Conservation (phyloP, 257 asterid genomes). For the Petunia axillaris region DNA sequence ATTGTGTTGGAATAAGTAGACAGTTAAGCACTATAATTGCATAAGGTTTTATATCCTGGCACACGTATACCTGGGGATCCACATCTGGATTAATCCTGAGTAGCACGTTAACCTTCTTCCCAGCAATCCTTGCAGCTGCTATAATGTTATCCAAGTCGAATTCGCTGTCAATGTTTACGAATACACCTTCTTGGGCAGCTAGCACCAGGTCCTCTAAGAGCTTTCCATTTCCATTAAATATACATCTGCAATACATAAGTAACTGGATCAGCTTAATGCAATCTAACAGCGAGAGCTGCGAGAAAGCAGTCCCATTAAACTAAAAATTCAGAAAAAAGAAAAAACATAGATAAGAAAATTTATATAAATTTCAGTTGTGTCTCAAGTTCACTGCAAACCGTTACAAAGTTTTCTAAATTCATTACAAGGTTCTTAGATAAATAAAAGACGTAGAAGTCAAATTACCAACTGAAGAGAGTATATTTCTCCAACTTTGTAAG, state of each 20-base stretch:
- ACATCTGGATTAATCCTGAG: conserved; percentile 94
- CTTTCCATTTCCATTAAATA: conserved; percentile 96
- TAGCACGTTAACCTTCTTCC: conserved; percentile 82
- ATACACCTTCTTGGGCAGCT: conserved; percentile 91
- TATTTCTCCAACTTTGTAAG: background rate
- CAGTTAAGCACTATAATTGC: background rate
- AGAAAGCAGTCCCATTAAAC: background rate
- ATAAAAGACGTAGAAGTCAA: background rate
- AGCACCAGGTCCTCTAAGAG: conserved; percentile 78
- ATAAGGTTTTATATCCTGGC: background rate
- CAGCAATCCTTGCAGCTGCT: conserved; percentile 76
- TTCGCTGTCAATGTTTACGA: conserved; percentile 89
- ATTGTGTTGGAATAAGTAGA: background rate
- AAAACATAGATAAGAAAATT: background rate
- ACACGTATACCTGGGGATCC: conserved; percentile 85
- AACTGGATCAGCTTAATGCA: background rate
- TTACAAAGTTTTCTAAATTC: background rate
- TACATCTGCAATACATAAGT: conserved; percentile 60
- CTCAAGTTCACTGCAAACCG: background rate
- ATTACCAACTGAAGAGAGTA: background rate
- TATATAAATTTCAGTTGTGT: background rate
- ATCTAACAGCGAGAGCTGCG: background rate
- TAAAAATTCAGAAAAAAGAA: background rate
- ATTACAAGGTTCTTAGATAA: background rate
- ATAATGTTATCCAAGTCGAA: conserved; percentile 93